Percentiles rank a stretch among this genome's conserved stretches.
Conservation (phyloP, 495 filamentous ascomycete species). For the Elaphomyces granulatus region DNA sequence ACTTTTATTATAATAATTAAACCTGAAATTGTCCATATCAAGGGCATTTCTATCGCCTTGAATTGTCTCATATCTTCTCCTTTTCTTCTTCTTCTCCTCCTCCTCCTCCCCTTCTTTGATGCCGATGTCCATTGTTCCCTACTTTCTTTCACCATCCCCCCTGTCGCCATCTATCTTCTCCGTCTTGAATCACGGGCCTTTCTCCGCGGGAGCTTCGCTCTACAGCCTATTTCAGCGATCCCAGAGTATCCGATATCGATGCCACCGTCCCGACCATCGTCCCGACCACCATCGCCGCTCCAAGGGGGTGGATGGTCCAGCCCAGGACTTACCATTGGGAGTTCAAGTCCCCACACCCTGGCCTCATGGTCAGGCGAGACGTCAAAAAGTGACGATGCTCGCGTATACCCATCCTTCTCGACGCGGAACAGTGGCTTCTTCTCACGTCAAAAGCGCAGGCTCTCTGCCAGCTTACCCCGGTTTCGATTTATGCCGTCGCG, state of each 20-base stretch:
- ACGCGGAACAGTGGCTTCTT: conserved; percentile 72
- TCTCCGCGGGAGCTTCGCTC: no score
- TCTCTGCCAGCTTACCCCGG: conserved; percentile 61
- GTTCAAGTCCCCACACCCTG: conserved; percentile 45
- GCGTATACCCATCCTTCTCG: conserved; percentile 68
- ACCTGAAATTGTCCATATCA: no score
- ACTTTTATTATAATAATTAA: no score
- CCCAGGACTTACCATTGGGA: conserved; percentile 59
- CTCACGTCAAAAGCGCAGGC: conserved; percentile 55
- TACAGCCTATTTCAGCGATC: conserved; percentile 4
- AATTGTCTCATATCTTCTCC: no score
- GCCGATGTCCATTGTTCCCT: background rate
- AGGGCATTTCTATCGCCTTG: no score
- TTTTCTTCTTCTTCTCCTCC: no score
- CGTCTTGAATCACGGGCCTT: no score
- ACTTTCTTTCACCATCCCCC: conserved; percentile 1
- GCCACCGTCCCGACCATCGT: conserved; percentile 59
- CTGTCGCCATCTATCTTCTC: conserved; percentile 2
- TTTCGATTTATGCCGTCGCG: conserved; percentile 32
- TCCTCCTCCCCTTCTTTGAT: no score
- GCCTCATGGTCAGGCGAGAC: conserved; percentile 64
- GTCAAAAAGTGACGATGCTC: conserved; percentile 60
- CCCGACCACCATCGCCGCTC: conserved; percentile 69
- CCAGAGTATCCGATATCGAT: conserved; percentile 3
- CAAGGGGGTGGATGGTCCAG: conserved; percentile 77